Percentiles rank a stretch among this genome's conserved stretches.
These are phyloP conservation scores for Eutrema japonicum DNA, from an alignment of 345 rosid genomes.

Conservation along the genomic window DNA sequence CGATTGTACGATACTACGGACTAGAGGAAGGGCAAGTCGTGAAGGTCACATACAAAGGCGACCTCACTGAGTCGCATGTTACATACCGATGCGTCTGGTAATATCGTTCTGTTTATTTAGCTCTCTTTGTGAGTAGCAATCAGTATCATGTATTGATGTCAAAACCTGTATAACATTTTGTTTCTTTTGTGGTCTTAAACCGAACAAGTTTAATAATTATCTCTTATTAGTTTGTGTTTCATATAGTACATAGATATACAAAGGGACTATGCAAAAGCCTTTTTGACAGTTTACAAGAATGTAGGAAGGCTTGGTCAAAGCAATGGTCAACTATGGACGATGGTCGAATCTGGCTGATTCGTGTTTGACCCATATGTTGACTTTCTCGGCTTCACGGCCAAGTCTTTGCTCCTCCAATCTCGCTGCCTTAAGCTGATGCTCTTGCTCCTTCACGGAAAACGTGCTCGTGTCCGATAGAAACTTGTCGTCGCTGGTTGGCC, in stretches of 20 bases:
- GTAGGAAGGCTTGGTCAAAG: constrained; percentile 19
- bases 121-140: constrained; percentile 9
- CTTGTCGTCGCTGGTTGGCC: constrained; percentile 26
- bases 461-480: constrained; percentile 35
- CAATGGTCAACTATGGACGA: constrained; percentile 36
- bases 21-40: constrained; percentile 75
- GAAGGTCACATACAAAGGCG: constrained; percentile 57
- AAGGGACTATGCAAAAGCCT: constrained; percentile 3
- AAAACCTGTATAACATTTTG: constrained; percentile 18
- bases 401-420: constrained; percentile 38
- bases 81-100: constrained; percentile 63
- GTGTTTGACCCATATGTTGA: constrained; percentile 39
- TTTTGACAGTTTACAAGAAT: constrained; percentile 11
- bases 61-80: constrained; percentile 48
- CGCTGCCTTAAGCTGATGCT: constrained; percentile 33
- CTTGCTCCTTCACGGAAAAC: constrained; percentile 39
- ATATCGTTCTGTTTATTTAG: constrained; percentile 13
- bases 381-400: constrained; percentile 40
- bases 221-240: background rate
- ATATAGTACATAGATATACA: background rate
- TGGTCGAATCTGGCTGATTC: constrained; percentile 43
- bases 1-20: constrained; percentile 65
- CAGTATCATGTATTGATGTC: constrained; percentile 16
- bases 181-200: constrained; percentile 9
- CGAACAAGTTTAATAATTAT: constrained; percentile 13